Base-by-base conservation (phyloP, 192 early-diverging fungal species). In the Coemansia sp. region DNA sequence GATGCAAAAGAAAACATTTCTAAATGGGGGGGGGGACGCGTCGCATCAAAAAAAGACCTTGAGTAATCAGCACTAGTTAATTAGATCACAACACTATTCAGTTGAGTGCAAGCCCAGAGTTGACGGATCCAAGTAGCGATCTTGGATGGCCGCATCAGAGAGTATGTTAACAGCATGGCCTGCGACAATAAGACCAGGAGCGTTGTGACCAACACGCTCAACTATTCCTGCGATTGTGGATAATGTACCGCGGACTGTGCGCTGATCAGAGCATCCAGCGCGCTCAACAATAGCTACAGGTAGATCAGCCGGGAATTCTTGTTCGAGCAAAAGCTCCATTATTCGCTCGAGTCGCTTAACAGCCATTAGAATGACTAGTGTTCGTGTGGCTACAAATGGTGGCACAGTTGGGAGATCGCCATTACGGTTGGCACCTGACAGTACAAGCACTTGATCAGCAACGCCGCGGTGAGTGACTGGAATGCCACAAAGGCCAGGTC, bases 381-480 rank as follows among this genome's bases (percentile, higher is more conserved):
- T 95, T 25, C 90, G 87, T 53, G 85, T 89, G 19, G 63, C 71
- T 42, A 85, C 54, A 65, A 86, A 93, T 5, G 54, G 55, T 0
- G 95, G 93, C 7, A 95, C 73, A 36, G 87, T 70, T 14, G 95
- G 93, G 61, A 92, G 82, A 14, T 85, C 78, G n/a, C 92, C 93
- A 57, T 93, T 88, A 7, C 85, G 80, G 46, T 90, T 90, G 19
- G 92, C 85, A 20, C 93, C 94, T 4, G 93, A 89, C 22, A 91
- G 81, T 19, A 97, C 89, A 21, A 95, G 76, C 8, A 97, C 85
- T 68, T 93, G 90, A 63, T 94, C 92, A 2, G 94, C 88, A 0
- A 87, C 85, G n/a, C 93, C 94, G 52, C 94, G 88, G 63, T 93
- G 92, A 5, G 95, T 97, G 19, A 94, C 85, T 0, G 94, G 95